Evolutionary conservation across 306 rosid species (phyloP), one percentile per base, ranked within the genome.

Genomic region (Inga oerstediana): DNA sequence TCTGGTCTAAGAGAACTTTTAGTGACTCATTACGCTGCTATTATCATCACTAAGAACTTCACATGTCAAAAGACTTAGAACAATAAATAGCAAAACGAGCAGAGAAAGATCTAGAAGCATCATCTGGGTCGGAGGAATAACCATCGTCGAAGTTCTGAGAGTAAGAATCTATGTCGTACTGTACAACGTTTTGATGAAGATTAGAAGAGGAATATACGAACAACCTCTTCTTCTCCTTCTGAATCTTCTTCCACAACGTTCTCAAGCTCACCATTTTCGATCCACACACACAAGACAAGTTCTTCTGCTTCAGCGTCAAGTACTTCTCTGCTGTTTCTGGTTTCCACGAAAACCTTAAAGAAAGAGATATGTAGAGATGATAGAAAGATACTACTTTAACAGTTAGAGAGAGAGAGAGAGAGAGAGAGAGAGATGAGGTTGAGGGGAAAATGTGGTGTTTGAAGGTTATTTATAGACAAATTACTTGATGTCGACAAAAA

Each of bases 111-210:
- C 93, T 85, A 30, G 85, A 88, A 30, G 80, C 37, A 65, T 72
- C 67, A 49, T 93, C 94, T 8, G 91, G 89, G 54, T 93, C 92
- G 16, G 72, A 82, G 37, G 83, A 81, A 24, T 46, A 46, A 46
- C 51, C 95, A 52, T 89, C 91, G 79, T 93, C 97, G 13, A 93
- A 93, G 77, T 93, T 93, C 72, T 89, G 89, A 12, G 88, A 82
- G 78, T 93, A 90, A 7, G 92, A 86, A 61, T 78, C 11, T 1
- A 85, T 90, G 79, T 93, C 89, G 7, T 93, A 93, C 67, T 87
- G 92, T 46, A 81, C 34, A 86, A 32, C 34, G 34, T 32, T 32
- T 2, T 5, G 82, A 8, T 2, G 34, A 32, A 32, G 34, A 32
- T 32, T 32, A 3, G 34, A 3, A 32, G 34, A 32, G 2, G 34